Percentiles rank a stretch among this genome's conserved stretches.
phyloP scores from a whole-genome alignment of 176 grass and related monocot species.

The Eleusine indica region DNA sequence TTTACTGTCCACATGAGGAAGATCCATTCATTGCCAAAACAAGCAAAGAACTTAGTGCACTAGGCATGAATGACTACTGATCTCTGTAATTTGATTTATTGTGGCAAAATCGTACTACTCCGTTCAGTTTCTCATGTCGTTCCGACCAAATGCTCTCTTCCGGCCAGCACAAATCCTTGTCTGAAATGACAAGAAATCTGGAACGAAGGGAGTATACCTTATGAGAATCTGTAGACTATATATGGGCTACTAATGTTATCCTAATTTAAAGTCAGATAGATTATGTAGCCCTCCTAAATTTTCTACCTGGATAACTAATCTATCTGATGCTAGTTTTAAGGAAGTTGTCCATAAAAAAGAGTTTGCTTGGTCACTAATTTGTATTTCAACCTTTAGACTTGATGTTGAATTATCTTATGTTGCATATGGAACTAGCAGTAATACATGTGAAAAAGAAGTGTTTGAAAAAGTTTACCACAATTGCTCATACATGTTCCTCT shows the following conservation, averaged over 20 bases:
- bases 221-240: neutral
- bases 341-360: neutral
- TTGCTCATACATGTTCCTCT: neutral
- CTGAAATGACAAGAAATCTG: too few species aligned
- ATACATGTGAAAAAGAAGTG: neutral
- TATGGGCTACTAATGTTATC: neutral
- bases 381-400: neutral
- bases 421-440: neutral
- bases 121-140: too few species aligned
- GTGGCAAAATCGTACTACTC: neutral
- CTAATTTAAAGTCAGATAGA: neutral
- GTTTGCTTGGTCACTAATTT: neutral
- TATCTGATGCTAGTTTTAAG: neutral
- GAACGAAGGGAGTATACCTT: neutral
- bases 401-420: neutral
- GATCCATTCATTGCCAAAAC: neutral
- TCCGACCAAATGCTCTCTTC: too few species aligned
- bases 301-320: neutral
- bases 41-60: neutral
- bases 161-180: too few species aligned
- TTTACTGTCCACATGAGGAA: neutral
- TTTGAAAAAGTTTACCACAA: neutral
- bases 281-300: neutral
- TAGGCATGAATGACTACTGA: neutral
- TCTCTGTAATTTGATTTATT: slow-evolving; percentile 6